Conservation (phyloP, 2,329 filamentous ascomycete species). For the Fusarium papillatum region DNA sequence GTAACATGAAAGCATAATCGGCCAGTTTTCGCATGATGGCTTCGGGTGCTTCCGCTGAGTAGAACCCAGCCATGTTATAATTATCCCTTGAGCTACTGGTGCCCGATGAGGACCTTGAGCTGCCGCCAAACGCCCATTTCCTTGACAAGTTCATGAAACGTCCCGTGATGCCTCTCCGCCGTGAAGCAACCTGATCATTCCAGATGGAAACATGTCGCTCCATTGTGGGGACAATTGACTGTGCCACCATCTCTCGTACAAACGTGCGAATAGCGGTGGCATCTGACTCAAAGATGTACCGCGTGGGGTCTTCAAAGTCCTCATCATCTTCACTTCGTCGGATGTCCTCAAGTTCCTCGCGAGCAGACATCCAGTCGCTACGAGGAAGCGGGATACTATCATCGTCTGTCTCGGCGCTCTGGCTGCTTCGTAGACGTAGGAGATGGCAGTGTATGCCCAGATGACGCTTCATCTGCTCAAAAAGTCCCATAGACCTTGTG, state of each 20-base stretch:
- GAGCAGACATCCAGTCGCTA: constrained; percentile 90
- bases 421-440: constrained; percentile 84
- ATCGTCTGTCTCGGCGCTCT: constrained; percentile 91
- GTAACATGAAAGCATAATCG: constrained; percentile 96
- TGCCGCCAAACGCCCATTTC: constrained; percentile 86
- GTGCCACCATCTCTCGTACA: constrained; percentile 93
- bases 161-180: constrained; percentile 88
- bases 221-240: constrained; percentile 97
- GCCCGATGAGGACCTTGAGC: constrained; percentile 71
- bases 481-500: constrained; percentile 87
- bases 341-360: constrained; percentile 85
- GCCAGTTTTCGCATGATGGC: constrained; percentile 93
- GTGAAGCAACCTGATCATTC: constrained; percentile 97
- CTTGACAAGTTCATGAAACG: constrained; percentile 96
- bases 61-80: constrained; percentile 87
- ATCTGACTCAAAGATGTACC: constrained; percentile 93
- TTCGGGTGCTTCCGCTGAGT: constrained; percentile 86
- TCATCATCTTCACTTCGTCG: constrained; percentile 76
- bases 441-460: constrained; percentile 97
- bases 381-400: constrained; percentile 86
- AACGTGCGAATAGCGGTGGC: constrained; percentile 89
- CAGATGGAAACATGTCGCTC: constrained; percentile 90
- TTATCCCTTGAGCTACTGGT: constrained; percentile 70
- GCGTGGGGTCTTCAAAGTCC: constrained; percentile 77
- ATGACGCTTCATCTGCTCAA: constrained; percentile 99